Evolutionary conservation across 139 green algal species (phyloP), one percentile per base, ranked within the genome.

Genomic region (Trebouxia sp.): DNA sequence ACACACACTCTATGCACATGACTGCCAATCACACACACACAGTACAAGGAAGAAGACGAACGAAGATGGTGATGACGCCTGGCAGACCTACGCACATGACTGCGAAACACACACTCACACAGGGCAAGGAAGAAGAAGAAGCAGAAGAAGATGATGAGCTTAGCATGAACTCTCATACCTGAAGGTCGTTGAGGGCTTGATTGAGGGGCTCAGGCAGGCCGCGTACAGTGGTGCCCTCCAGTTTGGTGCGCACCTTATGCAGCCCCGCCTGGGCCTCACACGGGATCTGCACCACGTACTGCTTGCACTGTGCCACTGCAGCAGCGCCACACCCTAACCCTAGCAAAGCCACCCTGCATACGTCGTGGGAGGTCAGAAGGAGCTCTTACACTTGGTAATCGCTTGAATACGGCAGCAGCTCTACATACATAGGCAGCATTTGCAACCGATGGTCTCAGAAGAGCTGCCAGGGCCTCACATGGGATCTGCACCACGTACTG

Each of bases 271-370:
- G 77, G 0, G 80, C 65, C 65, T 87, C 86, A 14, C 92, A 90
- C 20, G 91, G 82, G 32, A 90, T 65, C 72, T 92, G 79, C 26
- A 41, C 37, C 43, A 90, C 78, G 50, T 88, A 86, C 51, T 89
- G 81, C 35, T 90, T 86, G 83, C 87, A 91, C n/a, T 85, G 78
- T 2, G 75, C 83, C 3, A 96, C 85, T 17, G 80, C 80, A 15
- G 86, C 86, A 2, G 67, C 39, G 3, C 69, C n/a, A 26, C 96
- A 42, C 0, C 89, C 81, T 53, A 97, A 69, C 3, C 90, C 92
- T 32, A 93, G 86, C 56, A 97, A 84, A 2, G 79, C 90, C 14
- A 81, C 86, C 20, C 87, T 78, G 78, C 43, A 82, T 20, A 66
- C 22, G 8, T 28, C 43, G 15, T 51, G 50, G 22, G 50, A 58